Evolutionary conservation across 1,284 basidiomycete genomes (phyloP).

Genomic region (Tilletia horrida): DNA sequence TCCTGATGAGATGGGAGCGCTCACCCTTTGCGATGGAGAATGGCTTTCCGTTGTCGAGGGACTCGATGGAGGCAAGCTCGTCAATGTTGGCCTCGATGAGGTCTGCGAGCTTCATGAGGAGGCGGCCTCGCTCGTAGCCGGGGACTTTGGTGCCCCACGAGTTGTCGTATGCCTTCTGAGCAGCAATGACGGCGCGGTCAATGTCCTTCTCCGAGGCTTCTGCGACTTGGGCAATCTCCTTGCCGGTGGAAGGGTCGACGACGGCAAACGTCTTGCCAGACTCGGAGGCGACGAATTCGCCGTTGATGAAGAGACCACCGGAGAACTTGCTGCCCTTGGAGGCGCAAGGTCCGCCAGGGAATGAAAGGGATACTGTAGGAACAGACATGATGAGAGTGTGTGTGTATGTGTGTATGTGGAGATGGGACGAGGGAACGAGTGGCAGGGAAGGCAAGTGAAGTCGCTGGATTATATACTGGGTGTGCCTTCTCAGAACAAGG

Average conservation of each 20-base stretch:
- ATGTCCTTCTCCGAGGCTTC: slow-evolving; percentile 51
- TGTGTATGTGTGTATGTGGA: slow-evolving; percentile 15
- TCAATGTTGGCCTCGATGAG: slow-evolving; percentile 71
- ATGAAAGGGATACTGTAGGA: slow-evolving; percentile 47
- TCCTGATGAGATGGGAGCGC: no score
- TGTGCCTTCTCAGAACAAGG: no score
- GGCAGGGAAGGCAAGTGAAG: not conserved
- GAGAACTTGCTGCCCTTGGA: slow-evolving; percentile 42
- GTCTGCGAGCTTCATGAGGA: slow-evolving; percentile 67
- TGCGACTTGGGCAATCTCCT: slow-evolving; percentile 48
- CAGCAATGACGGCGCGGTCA: slow-evolving; percentile 47
- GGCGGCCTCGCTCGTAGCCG: slow-evolving; percentile 65
- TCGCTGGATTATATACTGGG: no score
- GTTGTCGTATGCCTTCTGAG: slow-evolving; percentile 42
- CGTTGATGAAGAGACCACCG: slow-evolving; percentile 50
- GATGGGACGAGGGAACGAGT: not conserved
- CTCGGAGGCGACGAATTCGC: slow-evolving; percentile 45
- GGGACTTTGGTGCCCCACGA: slow-evolving; percentile 55
- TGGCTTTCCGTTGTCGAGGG: slow-evolving; percentile 74
- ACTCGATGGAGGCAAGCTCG: slow-evolving; percentile 61
- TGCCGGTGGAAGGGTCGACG: slow-evolving; percentile 48
- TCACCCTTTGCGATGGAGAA: slow-evolving; percentile 64
- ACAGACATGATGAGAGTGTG: slow-evolving; percentile 32
- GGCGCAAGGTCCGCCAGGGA: slow-evolving; percentile 30
- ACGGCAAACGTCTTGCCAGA: slow-evolving; percentile 50